Conservation (phyloP, 2,329 filamentous ascomycete species). For the Penicillium italicum region DNA sequence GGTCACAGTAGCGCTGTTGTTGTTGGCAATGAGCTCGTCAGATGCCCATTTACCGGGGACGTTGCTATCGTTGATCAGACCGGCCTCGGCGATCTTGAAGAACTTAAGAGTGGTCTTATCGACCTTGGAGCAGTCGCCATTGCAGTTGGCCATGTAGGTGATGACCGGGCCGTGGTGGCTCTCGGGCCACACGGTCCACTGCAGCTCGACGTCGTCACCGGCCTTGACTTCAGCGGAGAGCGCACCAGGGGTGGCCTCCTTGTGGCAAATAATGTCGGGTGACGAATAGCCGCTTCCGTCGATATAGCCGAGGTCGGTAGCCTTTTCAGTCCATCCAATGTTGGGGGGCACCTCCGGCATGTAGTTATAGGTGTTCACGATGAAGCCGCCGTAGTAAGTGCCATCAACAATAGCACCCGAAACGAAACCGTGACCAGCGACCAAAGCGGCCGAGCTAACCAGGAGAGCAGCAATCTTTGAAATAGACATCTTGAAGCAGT, state of each 20-base stretch:
- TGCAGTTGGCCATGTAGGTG: constrained; percentile 60
- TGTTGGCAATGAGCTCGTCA: constrained; percentile 52
- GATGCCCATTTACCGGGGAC: constrained; percentile 54
- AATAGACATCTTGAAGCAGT: constrained; percentile 30
- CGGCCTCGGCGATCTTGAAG: constrained; percentile 61
- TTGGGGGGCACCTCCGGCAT: constrained; percentile 37
- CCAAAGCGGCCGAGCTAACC: constrained; percentile 36
- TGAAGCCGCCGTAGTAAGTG: constrained; percentile 41
- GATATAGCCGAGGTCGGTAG: constrained; percentile 55
- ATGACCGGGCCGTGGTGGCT: constrained; percentile 63
- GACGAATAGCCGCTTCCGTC: constrained; percentile 46
- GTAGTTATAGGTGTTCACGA: constrained; percentile 37
- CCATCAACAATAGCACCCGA: constrained; percentile 36
- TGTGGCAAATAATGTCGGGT: constrained; percentile 62
- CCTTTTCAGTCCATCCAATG: constrained; percentile 55
- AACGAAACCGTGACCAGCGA: constrained; percentile 41
- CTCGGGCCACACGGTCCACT: constrained; percentile 65
- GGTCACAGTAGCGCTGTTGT: constrained; percentile 50
- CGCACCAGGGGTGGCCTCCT: constrained; percentile 50
- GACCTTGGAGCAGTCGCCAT: constrained; percentile 54
- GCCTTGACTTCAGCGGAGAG: constrained; percentile 57
- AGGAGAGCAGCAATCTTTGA: constrained; percentile 33
- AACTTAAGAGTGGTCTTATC: constrained; percentile 55
- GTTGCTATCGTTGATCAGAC: constrained; percentile 47
- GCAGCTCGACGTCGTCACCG: constrained; percentile 55